A percentile compares a stretch with the other conserved stretches of the same genome.
phyloP scores from a whole-genome alignment of 2,329 filamentous ascomycete genomes.

The Sporothrix protearum region DNA sequence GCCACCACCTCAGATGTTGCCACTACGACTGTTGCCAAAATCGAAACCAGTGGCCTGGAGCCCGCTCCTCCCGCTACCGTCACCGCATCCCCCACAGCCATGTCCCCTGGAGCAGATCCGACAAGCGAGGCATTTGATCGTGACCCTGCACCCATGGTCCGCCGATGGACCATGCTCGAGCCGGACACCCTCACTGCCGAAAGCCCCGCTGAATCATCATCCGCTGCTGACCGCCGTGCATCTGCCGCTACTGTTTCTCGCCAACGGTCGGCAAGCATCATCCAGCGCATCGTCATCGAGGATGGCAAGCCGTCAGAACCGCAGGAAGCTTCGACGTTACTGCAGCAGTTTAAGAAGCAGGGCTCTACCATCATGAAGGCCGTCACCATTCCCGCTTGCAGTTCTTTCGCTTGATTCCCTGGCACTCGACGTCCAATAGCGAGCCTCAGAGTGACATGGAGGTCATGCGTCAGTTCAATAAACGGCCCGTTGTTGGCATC shows the following conservation, averaged over 20 bases:
- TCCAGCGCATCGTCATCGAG: constrained; percentile 57
- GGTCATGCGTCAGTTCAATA: constrained; percentile 82
- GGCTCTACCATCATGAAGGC: constrained; percentile 64
- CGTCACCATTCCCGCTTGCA: constrained; percentile 94
- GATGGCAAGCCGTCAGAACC: constrained; percentile 41
- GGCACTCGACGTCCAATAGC: constrained; percentile 65
- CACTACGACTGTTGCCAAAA: not conserved
- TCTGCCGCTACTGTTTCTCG: constrained; percentile 37
- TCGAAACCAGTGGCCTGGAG: not conserved
- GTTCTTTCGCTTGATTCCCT: constrained; percentile 90
- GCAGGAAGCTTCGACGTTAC: constrained; percentile 42
- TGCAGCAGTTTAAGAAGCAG: constrained; percentile 45
- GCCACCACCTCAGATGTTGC: not conserved
- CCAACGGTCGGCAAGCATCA: constrained; percentile 56
- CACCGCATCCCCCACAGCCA: not conserved
- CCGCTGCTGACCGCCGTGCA: constrained; percentile 31
- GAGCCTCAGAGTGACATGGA: constrained; percentile 66
- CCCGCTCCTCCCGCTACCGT: not conserved
- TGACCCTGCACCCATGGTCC: constrained; percentile 33
- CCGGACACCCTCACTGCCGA: not conserved
- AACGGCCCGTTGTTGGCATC: constrained; percentile 83
- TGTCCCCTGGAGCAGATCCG: not conserved
- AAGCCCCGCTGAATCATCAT: constrained; percentile 28
- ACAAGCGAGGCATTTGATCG: constrained; percentile 24
- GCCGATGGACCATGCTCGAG: constrained; percentile 37